Evolutionary conservation across 768 basidiomycete genomes (phyloP), one percentile per base, ranked within the genome.

Genomic region (Suillus bovinus): DNA sequence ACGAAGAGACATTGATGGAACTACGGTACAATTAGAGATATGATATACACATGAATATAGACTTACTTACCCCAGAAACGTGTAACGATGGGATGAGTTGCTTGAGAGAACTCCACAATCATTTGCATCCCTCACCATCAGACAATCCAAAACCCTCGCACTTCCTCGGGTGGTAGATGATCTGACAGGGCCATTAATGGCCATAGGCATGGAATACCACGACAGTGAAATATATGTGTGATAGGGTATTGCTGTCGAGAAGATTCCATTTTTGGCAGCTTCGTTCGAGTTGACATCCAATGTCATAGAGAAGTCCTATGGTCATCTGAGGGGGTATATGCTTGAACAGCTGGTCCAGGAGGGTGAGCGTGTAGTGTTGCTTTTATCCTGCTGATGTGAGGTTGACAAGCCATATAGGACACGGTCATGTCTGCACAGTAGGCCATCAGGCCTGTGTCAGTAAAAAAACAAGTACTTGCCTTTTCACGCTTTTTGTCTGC

Each of bases 131-230:
- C 59, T 80, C 78, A 7, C 74, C 73, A 62, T 80, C 75, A 0
- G 72, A 69, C 5, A 78, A 58, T 0, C 78, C 76, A 39, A 76
- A 58, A 11, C 76, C 74, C 10, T 41, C n/a, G 6, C 65, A 34
- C 27, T 77, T 58, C 10, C 74, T 66, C 4, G 77, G 78, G 50
- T 77, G 76, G 55, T 77, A 78, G 0, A 71, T 42, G 0, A 80
- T 52, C 44, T 77, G 76, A 55, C 76, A 77, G 3, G 69, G 57
- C 74, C 76, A 76, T 49, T 76, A 66, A 47, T 77, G 76, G 0
- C 70, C 74, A 59, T 72, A 76, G 0, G 74, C 76, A 64, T 78
- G 77, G 72, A 79, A 74, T 0, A 70, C 75, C 10, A 71, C 72
- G 2, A 73, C 71, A 2, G 67, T 67, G 31, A 73, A 75, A 1